These are phyloP conservation scores for Daldinia decipiens DNA, from an alignment of 495 filamentous ascomycete genomes.

Conservation along the genomic window DNA sequence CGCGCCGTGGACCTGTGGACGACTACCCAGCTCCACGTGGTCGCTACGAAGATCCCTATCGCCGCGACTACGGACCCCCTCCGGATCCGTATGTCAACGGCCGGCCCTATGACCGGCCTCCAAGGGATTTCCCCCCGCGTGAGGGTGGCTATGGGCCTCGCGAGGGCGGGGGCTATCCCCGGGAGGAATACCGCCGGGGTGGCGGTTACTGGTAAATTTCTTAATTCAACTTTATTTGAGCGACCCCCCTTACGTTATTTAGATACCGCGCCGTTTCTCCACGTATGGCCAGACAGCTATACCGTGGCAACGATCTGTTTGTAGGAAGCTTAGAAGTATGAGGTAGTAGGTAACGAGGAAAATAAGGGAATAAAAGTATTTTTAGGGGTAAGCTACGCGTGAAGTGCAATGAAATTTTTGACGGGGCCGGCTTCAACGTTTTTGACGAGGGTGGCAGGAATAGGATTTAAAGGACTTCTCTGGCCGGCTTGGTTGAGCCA, in stretches of 20 bases:
- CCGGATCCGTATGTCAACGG: slow-evolving; percentile 73
- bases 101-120: slow-evolving; percentile 68
- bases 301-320: slow-evolving; percentile 10
- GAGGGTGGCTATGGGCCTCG: slow-evolving; percentile 60
- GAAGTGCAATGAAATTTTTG: slow-evolving; percentile 22
- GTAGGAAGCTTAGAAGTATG: slow-evolving; percentile 7
- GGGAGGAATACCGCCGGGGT: slow-evolving; percentile 57
- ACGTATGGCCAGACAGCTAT: slow-evolving; percentile 16
- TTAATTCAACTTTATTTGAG: slow-evolving; percentile 39
- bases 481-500: slow-evolving; percentile 30
- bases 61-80: slow-evolving; percentile 66
- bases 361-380: slow-evolving; percentile 1
- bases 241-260: slow-evolving; percentile 50
- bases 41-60: slow-evolving; percentile 71
- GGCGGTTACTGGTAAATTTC: slow-evolving; percentile 54
- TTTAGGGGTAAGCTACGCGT: slow-evolving; percentile 20
- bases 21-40: slow-evolving; percentile 76
- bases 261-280: slow-evolving; percentile 39
- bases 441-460: slow-evolving; percentile 28
- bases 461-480: slow-evolving; percentile 21
- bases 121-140: slow-evolving; percentile 63
- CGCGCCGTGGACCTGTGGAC: slow-evolving; percentile 75
- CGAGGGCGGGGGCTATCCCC: slow-evolving; percentile 56
- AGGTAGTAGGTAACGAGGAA: slow-evolving; percentile 27
- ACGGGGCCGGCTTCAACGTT: slow-evolving; percentile 28